phyloP scores from a whole-genome alignment of 2,329 filamentous ascomycete species.

The Pseudohalonectria lignicola region DNA sequence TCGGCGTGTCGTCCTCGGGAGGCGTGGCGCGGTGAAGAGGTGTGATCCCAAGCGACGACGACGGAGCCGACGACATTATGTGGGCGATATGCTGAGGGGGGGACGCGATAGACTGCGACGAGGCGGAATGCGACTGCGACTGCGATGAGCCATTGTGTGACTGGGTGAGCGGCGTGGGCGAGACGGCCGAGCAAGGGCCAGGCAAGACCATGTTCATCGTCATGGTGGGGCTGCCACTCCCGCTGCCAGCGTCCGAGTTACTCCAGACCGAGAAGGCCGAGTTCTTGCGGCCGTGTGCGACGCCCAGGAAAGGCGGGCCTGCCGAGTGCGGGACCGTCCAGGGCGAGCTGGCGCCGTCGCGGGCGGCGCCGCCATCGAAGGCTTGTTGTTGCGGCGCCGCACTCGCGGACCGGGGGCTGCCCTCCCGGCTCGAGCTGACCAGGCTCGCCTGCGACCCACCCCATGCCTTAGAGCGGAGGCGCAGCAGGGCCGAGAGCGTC shows the following conservation, averaged over 20 bases:
- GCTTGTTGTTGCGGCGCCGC: no score
- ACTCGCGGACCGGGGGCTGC: slow-evolving; percentile 30
- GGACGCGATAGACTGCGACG: no score
- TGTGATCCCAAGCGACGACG: slow-evolving; percentile 5
- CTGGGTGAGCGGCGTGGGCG: slow-evolving; percentile 2
- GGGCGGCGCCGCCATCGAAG: slow-evolving; percentile 19
- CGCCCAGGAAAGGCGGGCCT: slow-evolving; percentile 3
- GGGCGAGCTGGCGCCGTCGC: slow-evolving; percentile 34
- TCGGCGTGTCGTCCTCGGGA: background rate
- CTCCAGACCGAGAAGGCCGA: slow-evolving; percentile 37
- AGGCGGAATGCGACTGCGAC: slow-evolving; percentile 9
- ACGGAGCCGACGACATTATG: slow-evolving; percentile 11
- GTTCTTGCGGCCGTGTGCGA: slow-evolving; percentile 31
- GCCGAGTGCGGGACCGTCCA: slow-evolving; percentile 17
- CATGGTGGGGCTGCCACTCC: slow-evolving; percentile 38
- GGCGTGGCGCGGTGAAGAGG: background rate
- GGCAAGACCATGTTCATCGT: slow-evolving; percentile 19
- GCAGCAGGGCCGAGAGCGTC: slow-evolving; percentile 61
- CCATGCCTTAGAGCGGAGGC: slow-evolving; percentile 65
- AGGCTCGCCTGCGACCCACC: slow-evolving; percentile 71
- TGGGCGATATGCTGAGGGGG: slow-evolving; percentile 7
- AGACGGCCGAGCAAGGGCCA: no score
- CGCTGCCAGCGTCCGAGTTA: slow-evolving; percentile 34
- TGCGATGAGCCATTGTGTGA: no score
- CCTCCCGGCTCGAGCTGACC: slow-evolving; percentile 42